Evolutionary conservation across 106 monocot genomes (phyloP).

Genomic region (Phalaenopsis aphrodite): DNA sequence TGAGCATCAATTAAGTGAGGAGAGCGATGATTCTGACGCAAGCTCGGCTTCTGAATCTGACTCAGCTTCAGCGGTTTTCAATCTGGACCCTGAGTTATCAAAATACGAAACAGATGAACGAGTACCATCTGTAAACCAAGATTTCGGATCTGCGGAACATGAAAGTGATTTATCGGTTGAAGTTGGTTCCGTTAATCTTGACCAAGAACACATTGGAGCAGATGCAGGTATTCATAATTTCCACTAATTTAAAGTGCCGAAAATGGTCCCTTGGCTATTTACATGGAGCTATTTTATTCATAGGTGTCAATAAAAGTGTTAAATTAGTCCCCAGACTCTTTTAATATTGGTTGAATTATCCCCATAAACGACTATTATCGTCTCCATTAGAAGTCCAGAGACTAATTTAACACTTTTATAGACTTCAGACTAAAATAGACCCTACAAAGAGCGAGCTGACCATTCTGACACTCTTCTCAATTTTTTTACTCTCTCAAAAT

Average conservation of each 20-base stretch:
- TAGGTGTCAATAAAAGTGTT: too few relatives aligned
- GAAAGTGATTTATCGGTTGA: constrained; percentile 19
- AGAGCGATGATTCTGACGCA: constrained; percentile 27
- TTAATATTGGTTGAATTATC: too few relatives aligned
- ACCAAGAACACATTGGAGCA: constrained; percentile 1
- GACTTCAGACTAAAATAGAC: too few relatives aligned
- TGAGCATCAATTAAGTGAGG: constrained; percentile 29
- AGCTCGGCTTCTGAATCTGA: constrained; percentile 30
- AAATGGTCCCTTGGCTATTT: too few relatives aligned
- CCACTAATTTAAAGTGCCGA: not conserved
- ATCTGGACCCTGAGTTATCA: constrained; percentile 19
- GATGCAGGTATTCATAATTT: not conserved
- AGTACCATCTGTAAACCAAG: not conserved
- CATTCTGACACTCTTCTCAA: not conserved
- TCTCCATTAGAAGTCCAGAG: too few relatives aligned
- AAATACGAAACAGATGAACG: constrained; percentile 15
- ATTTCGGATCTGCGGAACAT: constrained; percentile 10
- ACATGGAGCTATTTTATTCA: too few relatives aligned
- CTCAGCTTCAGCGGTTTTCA: constrained; percentile 19
- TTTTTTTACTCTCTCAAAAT: not conserved
- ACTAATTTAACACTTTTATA: too few relatives aligned
- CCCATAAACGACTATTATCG: too few relatives aligned
- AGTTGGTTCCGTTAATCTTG: constrained; percentile 10
- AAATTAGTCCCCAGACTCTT: too few relatives aligned
- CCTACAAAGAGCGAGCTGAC: too few relatives aligned